Conservation (phyloP, 345 rosid genomes). For the Lepidium sativum region DNA sequence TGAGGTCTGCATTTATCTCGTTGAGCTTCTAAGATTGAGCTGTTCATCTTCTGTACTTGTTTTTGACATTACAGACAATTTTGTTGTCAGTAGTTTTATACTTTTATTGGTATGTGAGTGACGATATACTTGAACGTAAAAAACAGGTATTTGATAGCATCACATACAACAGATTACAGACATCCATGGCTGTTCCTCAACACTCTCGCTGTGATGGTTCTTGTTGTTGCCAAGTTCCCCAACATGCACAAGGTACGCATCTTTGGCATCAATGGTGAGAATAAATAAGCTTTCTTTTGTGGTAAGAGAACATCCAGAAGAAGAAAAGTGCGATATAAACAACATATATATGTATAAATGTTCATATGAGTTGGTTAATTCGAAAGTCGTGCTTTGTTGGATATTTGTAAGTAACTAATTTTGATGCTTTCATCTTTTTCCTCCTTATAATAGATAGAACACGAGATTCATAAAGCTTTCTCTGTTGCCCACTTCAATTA, state of each 20-base stretch:
- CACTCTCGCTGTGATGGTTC: slow-evolving; percentile 78
- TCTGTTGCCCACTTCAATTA: background rate
- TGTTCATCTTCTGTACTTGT: background rate
- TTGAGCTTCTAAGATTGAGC: background rate
- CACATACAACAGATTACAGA: slow-evolving; percentile 90
- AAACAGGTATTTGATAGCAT: slow-evolving; percentile 87
- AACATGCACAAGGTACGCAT: slow-evolving; percentile 99
- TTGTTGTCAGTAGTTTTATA: background rate
- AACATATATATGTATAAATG: slow-evolving; percentile 12
- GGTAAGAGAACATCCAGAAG: background rate
- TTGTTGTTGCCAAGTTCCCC: slow-evolving; percentile 94
- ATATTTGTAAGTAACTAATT: slow-evolving; percentile 24
- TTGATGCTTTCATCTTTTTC: background rate
- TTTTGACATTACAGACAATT: background rate
- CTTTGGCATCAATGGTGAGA: slow-evolving; percentile 82
- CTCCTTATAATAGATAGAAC: background rate
- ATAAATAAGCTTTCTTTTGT: slow-evolving; percentile 31
- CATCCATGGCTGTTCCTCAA: slow-evolving; percentile 89
- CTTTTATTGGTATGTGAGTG: background rate
- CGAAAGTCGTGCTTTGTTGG: slow-evolving; percentile 8
- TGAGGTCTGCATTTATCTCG: background rate
- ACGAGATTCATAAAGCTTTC: background rate
- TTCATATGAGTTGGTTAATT: slow-evolving; percentile 10
- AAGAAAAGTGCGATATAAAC: background rate
- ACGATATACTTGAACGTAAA: background rate